phyloP scores from a whole-genome alignment of 2,329 filamentous ascomycete species.

The Coniochaeta ligniaria region DNA sequence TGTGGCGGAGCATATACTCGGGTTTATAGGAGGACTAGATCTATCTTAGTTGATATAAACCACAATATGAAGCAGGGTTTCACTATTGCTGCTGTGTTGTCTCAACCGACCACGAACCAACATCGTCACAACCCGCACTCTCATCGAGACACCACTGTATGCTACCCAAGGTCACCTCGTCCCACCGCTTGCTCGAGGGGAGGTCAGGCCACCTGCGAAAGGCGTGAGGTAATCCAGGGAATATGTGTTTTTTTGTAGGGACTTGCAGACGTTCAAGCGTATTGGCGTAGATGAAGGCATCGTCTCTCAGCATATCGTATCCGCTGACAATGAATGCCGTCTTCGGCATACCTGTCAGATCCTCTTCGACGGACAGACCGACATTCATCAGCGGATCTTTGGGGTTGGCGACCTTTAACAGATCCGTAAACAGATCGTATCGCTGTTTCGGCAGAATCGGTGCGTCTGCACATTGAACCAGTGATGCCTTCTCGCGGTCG shows the following conservation, averaged over 20 bases:
- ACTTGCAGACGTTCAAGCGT: slow-evolving; percentile 15
- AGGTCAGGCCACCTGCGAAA: slow-evolving; percentile 16
- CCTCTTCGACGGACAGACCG: slow-evolving; percentile 16
- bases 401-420: slow-evolving; percentile 13
- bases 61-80: too few species aligned
- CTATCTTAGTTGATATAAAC: not conserved
- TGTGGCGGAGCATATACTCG: slow-evolving; percentile 13
- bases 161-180: slow-evolving; percentile 1
- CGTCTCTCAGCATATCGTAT: slow-evolving; percentile 20
- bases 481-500: slow-evolving; percentile 27
- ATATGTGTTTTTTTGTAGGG: slow-evolving; percentile 20
- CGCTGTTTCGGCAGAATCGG: slow-evolving; percentile 32
- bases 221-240: slow-evolving; percentile 20
- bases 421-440: slow-evolving; percentile 19
- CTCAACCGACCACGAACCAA: too few species aligned
- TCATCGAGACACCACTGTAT: slow-evolving; percentile 3
- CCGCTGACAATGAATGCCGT: slow-evolving; percentile 18
- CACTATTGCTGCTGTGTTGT: too few species aligned
- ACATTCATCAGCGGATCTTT: slow-evolving; percentile 26
- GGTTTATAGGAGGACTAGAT: slow-evolving; percentile 2
- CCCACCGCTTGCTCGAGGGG: slow-evolving; percentile 10
- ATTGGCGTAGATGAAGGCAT: slow-evolving; percentile 16
- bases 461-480: slow-evolving; percentile 30
- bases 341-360: slow-evolving; percentile 15
- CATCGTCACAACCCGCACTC: too few species aligned